Evolutionary conservation across 768 basidiomycete genomes (phyloP), one percentile per base, ranked within the genome.

Genomic region (Lactifluus subvellereus): DNA sequence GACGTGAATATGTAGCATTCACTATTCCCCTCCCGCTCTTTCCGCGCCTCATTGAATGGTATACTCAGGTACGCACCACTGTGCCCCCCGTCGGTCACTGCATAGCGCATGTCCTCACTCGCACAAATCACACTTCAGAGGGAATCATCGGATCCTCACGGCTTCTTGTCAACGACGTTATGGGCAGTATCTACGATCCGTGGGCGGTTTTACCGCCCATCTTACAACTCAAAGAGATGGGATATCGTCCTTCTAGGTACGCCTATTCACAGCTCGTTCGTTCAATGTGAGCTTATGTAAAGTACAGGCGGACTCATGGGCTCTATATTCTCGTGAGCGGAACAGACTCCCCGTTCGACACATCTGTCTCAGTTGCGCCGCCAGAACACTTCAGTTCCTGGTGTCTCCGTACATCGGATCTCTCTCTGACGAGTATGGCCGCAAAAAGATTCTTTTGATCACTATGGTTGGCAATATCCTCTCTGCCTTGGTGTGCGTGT

Each of bases 1-100:
- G 57, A 65, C 43, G 53, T 54, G 30, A 52, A 22, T 14, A 20
- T 40, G 77, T 80, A 81, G 91, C 93, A 13, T 96, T 95, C 74
- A 97, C 93, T 27, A 90, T 96, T 51, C 94, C 94, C 10, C 80
- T 98, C n/a, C 96, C 96, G 22, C 83, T 98, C 35, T 98, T 98
- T 74, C 96, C 96, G n/a, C 85, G 95, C n/a, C 79, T 98, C 54
- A 94, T 97, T 48, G 88, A 95, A 76, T 94, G 89, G 89, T 95
- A 94, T 72, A 87, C 86, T 1, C 74, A 84, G 71, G 90, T 88
- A 67, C 69, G 47, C 56, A 64, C 66, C 5, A 27, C 22, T 27
- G 37, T 30, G 52, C 4, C 11, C n/a, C 61, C 62, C 54, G 51
- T 37, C 55, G 32, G 47, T 33, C 18, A 35, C 42, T 45, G 47